Base-by-base conservation (phyloP, 2,329 filamentous ascomycete species). In the Calycina herbarum region DNA sequence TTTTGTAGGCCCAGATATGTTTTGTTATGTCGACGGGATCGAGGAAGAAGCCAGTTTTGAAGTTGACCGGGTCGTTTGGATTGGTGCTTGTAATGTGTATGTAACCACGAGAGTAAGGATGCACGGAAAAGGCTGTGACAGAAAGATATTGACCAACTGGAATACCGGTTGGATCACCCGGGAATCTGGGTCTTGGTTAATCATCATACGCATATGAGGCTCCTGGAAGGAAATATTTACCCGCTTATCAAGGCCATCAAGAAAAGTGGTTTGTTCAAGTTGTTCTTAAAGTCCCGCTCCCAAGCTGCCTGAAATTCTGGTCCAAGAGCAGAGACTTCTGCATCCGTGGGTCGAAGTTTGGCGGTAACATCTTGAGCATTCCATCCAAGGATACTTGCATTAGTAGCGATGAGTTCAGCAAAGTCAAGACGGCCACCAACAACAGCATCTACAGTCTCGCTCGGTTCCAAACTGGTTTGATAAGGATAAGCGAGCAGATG, bases 1-100 rank as follows among this genome's bases (percentile, higher is more conserved):
- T 83, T 76, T 89, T 89, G 78, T 90, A 89, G 0, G 78, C 80
- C 85, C 86, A 88, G 7, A 86, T 69, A 10, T 84, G 81, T 69
- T 81, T 84, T 73, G 82, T 83, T 33, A 87, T 33, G 69, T 89
- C 86, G 27, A 86, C 72, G 1, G 76, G 67, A 61, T 88, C 82
- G 4, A 76, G 79, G 57, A 89, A 80, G 74, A 81, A 86, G 20
- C 85, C 86, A 0, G 81, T 78, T 58, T 85, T 78, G 64, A 89
- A 87, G 66, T 87, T 82, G 1, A 81, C 72, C 0, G 77, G 71
- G 35, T 82, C 80, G 8, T 73, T 71, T 2, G 77, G 72, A 5
- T 75, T 72, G 0, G 80, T 63, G 0, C 74, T 69, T 0, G 79
- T 81, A 71, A 89, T 86, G 76, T 89, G 86, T 61, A 88, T 79